Base-by-base conservation (phyloP, 1,284 basidiomycete genomes). In the Ganoderma sp. region DNA sequence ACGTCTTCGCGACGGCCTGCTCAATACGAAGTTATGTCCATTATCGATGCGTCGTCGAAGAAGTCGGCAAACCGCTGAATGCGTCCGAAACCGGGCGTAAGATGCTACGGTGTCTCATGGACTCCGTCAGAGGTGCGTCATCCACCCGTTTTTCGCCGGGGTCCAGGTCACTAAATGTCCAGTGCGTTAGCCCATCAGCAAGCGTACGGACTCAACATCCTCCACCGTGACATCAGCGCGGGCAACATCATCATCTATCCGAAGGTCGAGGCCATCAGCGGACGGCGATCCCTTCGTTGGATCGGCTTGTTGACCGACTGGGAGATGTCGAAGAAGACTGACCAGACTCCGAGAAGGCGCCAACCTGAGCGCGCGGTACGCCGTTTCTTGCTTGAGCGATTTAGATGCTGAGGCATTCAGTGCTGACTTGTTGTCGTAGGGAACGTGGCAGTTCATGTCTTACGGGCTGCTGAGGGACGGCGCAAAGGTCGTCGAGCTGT, bases 161-260 rank as follows among this genome's bases (percentile, higher is more conserved):
- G 34, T 17, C 8, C 14, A 14, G 41, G 7, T 42, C 41, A 42
- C 3, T 37, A 4, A 14, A 3, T 17, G 41, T 42, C 41, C n/a
- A n/a, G n/a, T 37, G 41, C 15, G 14, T 14, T 17, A 42, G 41
- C 41, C 14, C 41, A 42, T 42, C 9, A 42, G 41, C 12, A 17
- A 14, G 41, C 41, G 9, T 42, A 42, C 41, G 15, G 14, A 12
- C 41, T 42, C 41, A 14, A 14, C 10, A 15, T 65, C 2, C 48
- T 70, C 2, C 68, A 69, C 52, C 62, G 68, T 0, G 68, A 69
- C 25, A 56, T 70, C 45, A 70, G 69, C 57, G 64, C 32, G 3
- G 66, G 64, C 1, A 70, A 70, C 41, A 34, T 70, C 12, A 34
- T 70, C 19, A 66, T 70, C 37, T 42, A 17, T 41, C 2, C 10